phyloP scores from a whole-genome alignment of 2,329 filamentous ascomycete species.

The Penicillium sp. region DNA sequence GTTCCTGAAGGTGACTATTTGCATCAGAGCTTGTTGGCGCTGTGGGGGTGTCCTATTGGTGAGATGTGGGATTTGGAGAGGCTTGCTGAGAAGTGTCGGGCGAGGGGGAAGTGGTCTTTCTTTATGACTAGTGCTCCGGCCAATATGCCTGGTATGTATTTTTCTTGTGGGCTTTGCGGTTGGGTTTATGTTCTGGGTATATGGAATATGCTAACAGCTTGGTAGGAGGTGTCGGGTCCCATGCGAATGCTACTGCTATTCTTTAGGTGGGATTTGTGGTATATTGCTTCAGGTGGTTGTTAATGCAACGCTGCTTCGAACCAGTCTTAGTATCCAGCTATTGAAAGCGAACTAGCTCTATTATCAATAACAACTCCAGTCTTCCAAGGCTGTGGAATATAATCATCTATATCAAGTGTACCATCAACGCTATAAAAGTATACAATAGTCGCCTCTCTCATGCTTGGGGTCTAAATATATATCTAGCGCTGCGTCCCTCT shows the following conservation, averaged over 20 bases:
- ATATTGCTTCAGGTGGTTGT: no score
- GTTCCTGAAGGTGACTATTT: conserved; percentile 41
- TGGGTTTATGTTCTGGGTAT: neutral
- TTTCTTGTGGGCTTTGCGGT: neutral
- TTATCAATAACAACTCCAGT: neutral
- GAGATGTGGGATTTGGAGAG: conserved; percentile 49
- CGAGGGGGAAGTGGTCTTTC: conserved; percentile 41
- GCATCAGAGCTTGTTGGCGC: conserved; percentile 44
- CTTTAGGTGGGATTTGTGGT: conserved; percentile 17
- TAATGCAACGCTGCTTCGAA: no score
- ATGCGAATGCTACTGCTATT: conserved; percentile 38
- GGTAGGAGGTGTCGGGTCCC: conserved; percentile 34
- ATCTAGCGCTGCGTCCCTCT: no score
- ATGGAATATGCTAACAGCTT: conserved; percentile 1
- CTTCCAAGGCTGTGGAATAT: neutral
- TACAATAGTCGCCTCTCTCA: neutral
- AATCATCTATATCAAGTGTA: neutral
- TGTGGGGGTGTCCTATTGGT: conserved; percentile 49
- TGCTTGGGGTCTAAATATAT: neutral
- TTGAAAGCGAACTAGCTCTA: neutral
- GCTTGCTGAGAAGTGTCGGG: conserved; percentile 37
- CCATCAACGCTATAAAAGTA: neutral
- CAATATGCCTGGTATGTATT: conserved; percentile 40
- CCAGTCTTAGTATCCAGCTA: neutral
- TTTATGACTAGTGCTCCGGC: conserved; percentile 47